phyloP scores from a whole-genome alignment of 257 asterid species.

The Salvia splendens region DNA sequence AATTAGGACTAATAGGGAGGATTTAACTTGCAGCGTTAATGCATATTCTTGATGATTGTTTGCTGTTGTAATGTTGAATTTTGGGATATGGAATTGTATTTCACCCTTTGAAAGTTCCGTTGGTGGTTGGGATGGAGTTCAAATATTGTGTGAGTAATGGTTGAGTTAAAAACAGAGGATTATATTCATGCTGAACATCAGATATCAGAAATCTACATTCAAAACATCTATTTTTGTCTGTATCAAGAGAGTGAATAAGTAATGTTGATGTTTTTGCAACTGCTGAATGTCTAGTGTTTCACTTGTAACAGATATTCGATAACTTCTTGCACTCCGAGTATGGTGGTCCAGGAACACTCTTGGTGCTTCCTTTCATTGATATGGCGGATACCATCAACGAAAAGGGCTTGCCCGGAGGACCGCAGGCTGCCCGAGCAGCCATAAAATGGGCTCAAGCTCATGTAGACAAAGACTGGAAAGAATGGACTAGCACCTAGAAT shows the following conservation, averaged over 20 bases:
- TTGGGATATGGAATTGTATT: too few species aligned
- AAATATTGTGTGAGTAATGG: not conserved
- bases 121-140: not conserved
- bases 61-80: too few species aligned
- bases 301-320: slow-evolving; percentile 57
- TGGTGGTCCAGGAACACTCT: slow-evolving; percentile 90
- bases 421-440: slow-evolving; percentile 91
- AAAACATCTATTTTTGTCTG: not conserved
- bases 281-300: not conserved
- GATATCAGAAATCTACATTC: too few species aligned
- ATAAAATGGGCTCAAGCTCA: slow-evolving; percentile 86
- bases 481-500: slow-evolving; percentile 50
- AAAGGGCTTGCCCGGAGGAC: slow-evolving; percentile 86
- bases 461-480: slow-evolving; percentile 85
- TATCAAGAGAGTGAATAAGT: not conserved
- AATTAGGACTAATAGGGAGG: too few species aligned
- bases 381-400: slow-evolving; percentile 87
- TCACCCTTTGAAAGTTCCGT: too few species aligned
- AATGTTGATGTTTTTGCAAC: slow-evolving; percentile 2
- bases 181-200: not conserved
- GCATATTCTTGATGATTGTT: too few species aligned
- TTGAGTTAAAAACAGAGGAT: not conserved
- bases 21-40: too few species aligned
- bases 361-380: slow-evolving; percentile 80
- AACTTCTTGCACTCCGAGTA: slow-evolving; percentile 78